Percentiles rank a stretch among this genome's conserved stretches.
phyloP scores from a whole-genome alignment of 306 rosid species.

The Datisca glomerata region DNA sequence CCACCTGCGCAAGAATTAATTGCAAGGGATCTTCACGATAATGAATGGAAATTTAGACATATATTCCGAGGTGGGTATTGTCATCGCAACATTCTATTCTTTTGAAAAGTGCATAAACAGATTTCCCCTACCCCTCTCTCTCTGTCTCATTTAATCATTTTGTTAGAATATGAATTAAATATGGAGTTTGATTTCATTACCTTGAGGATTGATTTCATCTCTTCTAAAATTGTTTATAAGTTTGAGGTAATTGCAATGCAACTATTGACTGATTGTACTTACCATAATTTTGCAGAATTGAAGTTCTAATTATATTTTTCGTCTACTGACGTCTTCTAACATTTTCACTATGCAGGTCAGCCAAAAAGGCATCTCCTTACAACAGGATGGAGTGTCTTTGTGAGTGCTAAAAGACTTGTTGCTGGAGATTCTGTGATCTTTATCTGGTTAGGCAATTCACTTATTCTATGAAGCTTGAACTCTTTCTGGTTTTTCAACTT shows the following conservation, averaged over 20 bases:
- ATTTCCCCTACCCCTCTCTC: no score
- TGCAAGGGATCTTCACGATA: constrained; percentile 91
- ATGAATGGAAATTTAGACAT: constrained; percentile 98
- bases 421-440: constrained; percentile 98
- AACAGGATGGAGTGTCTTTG: constrained; percentile 98
- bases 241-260: no score
- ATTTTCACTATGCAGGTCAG: constrained; percentile 55
- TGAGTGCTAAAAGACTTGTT: constrained; percentile 88
- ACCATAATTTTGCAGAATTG: neutral
- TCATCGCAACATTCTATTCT: no score
- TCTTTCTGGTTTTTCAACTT: neutral
- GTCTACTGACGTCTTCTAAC: no score
- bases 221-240: no score
- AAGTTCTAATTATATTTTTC: no score
- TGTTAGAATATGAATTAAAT: no score
- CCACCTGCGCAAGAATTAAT: constrained; percentile 95
- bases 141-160: no score
- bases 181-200: no score
- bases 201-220: no score
- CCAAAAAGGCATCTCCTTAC: constrained; percentile 98
- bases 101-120: no score
- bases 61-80: constrained; percentile 79
- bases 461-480: neutral
- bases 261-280: no score
- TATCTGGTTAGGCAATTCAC: constrained; percentile 54